Percentiles rank a stretch among this genome's conserved stretches.
Evolutionary conservation across 768 basidiomycete species (phyloP).

Genomic region (Infundibulicybe gibba): DNA sequence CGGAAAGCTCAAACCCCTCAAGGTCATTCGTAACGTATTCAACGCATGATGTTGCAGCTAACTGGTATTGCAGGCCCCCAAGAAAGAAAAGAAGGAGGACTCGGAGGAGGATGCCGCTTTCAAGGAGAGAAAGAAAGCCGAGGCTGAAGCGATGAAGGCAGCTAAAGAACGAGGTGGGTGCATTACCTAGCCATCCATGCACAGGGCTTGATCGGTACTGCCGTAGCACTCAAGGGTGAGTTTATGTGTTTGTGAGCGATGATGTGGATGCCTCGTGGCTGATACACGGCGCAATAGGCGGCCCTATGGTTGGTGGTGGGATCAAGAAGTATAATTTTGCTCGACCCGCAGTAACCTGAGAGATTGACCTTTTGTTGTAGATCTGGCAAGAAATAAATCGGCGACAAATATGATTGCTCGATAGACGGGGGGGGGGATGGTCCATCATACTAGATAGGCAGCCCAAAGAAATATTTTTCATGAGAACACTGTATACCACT

Average conservation of each 20-base stretch:
- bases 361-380: conserved; percentile 27
- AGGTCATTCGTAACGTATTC: conserved; percentile 40
- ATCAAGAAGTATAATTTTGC: conserved; percentile 75
- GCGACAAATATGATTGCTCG: too few species aligned
- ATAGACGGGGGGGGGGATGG: not conserved
- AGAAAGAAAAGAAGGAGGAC: conserved; percentile 75
- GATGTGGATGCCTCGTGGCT: conserved; percentile 2
- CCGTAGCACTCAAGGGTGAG: conserved; percentile 53
- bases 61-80: conserved; percentile 55
- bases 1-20: conserved; percentile 85
- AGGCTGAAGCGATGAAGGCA: conserved; percentile 68
- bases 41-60: conserved; percentile 1
- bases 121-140: conserved; percentile 75
- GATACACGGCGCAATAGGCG: conserved; percentile 39
- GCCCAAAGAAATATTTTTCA: too few species aligned
- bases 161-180: conserved; percentile 68
- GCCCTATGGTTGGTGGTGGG: conserved; percentile 63
- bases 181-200: not conserved
- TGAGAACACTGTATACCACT: too few species aligned
- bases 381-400: conserved; percentile 65
- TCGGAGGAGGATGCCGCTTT: conserved; percentile 69
- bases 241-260: not conserved
- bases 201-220: not conserved
- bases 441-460: conserved; percentile 1
- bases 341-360: too few species aligned